Base-by-base conservation (phyloP, 2,329 filamentous ascomycete species). In the Penicillium sclerotiorum region DNA sequence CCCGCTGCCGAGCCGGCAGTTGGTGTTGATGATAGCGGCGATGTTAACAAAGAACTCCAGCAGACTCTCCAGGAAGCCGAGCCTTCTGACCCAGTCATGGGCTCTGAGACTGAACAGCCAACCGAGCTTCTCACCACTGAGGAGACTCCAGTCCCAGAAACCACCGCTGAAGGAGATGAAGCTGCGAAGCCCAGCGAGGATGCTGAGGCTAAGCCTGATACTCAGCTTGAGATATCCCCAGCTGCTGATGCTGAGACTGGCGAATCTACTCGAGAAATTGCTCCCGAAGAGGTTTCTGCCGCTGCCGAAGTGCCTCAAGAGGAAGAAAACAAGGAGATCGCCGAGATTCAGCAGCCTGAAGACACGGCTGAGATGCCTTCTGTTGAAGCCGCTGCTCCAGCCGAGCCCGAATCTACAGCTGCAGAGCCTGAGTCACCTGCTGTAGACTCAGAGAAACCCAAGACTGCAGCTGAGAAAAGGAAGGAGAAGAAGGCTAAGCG, bases 401-500 rank as follows among this genome's bases (percentile, higher is more conserved):
- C 11, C 8, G 38, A 46, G 15, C 33, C 40, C 8, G 45, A 50
- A 30, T 8, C 49, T 27, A 27, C 32, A 8, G 5, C 30, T 2
- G 21, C n/a, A 2, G 44, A 49, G 11, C 15, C 42, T 4, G 51
- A 50, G 17, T 8, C 8, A 8, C 27, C 27, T 15, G n/a, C 35
- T 20, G 20, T 18, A 8, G 47, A 49, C 15, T 13, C 43, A 0
- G 57, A 56, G 21, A 42, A 50, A 8, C 46, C 47, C 3, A 49
- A 58, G 52, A 58, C 59, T 30, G 56, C 58, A 11, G 58, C 59
- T 4, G 52, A 61, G 32, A 69, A 65, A 55, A 71, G 68, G 49
- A 77, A 73, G 56, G 64, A 65, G 8, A 77, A 77, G 64, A 78
- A 76, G 52, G 65, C 63, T 55, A 67, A 67, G 22, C 50, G 43